Percentiles rank a stretch among this genome's conserved stretches.
Conservation (phyloP, 2,329 filamentous ascomycete species). For the Ilyonectria sp. region DNA sequence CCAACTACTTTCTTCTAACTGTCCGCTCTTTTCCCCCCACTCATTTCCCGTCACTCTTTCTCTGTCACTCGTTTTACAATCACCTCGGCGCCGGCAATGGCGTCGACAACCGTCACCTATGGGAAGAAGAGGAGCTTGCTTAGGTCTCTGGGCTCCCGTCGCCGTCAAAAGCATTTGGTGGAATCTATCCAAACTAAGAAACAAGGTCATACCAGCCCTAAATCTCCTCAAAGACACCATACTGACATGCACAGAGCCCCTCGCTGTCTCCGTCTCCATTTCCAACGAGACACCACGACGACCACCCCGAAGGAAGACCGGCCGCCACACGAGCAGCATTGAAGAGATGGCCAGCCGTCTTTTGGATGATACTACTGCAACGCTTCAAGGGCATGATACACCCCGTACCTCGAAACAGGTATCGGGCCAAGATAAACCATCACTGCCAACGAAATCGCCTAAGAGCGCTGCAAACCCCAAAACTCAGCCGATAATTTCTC, state of each 20-base stretch:
- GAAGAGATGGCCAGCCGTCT: slow-evolving; percentile 52
- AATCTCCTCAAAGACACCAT: neutral
- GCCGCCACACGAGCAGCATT: slow-evolving; percentile 30
- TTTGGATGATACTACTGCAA: slow-evolving; percentile 44
- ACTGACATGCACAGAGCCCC: slow-evolving; percentile 25
- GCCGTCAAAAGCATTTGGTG: slow-evolving; percentile 40
- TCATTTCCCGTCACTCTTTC: slow-evolving; percentile 8
- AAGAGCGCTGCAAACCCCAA: slow-evolving; percentile 15
- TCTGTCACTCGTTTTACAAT: slow-evolving; percentile 20
- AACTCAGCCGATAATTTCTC: slow-evolving; percentile 23
- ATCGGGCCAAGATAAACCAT: neutral
- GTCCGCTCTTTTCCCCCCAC: slow-evolving; percentile 15
- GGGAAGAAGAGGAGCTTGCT: slow-evolving; percentile 52
- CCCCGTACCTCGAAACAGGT: neutral
- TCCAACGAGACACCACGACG: slow-evolving; percentile 22
- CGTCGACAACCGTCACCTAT: slow-evolving; percentile 45
- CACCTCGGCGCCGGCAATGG: slow-evolving; percentile 41
- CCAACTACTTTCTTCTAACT: slow-evolving; percentile 7
- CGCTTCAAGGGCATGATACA: slow-evolving; percentile 19
- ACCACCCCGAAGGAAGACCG: slow-evolving; percentile 29
- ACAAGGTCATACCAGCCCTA: slow-evolving; percentile 34
- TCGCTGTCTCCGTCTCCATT: neutral
- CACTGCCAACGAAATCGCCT: neutral
- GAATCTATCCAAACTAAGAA: slow-evolving; percentile 35
- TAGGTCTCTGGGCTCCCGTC: slow-evolving; percentile 46